phyloP scores from a whole-genome alignment of 2,329 filamentous ascomycete genomes.

The Coniochaeta pulveracea region DNA sequence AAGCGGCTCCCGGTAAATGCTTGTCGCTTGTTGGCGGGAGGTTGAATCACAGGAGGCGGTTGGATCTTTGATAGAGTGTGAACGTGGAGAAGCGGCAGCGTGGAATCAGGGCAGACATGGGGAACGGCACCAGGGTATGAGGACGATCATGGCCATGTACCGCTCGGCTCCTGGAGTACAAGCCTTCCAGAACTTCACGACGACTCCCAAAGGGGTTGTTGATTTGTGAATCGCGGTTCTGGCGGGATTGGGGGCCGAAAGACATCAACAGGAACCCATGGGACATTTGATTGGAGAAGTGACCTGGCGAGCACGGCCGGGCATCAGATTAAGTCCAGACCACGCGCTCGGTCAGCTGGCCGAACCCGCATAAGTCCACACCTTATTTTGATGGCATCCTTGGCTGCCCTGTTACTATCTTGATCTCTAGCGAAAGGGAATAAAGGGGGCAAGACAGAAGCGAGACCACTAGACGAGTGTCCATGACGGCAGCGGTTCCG shows the following conservation, averaged over 20 bases:
- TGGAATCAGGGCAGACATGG: neutral
- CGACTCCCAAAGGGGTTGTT: neutral
- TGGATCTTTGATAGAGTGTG: neutral
- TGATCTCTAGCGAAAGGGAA: neutral
- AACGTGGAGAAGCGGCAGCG: neutral
- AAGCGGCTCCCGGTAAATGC: neutral
- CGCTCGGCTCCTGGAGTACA: neutral
- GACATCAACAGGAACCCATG: slow-evolving; percentile 4
- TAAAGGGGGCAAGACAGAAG: neutral
- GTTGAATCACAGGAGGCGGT: neutral
- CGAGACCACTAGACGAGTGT: neutral
- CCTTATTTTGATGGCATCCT: too few relatives aligned
- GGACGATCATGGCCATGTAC: too few relatives aligned
- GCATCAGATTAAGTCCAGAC: slow-evolving; percentile 5
- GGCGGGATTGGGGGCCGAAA: slow-evolving; percentile 2
- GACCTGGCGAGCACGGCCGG: neutral
- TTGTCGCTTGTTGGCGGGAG: neutral
- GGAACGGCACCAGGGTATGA: neutral
- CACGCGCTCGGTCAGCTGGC: neutral
- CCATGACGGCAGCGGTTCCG: neutral
- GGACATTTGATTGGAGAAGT: slow-evolving; percentile 4
- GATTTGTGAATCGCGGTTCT: slow-evolving; percentile 6
- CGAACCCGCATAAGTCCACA: too few relatives aligned
- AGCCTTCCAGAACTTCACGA: slow-evolving; percentile 1
- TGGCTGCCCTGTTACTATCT: slow-evolving; percentile 2